Percentiles rank a stretch among this genome's conserved stretches.
Conservation (phyloP, 1,139 yeast species). For the Magnusiomyces magnusii region DNA sequence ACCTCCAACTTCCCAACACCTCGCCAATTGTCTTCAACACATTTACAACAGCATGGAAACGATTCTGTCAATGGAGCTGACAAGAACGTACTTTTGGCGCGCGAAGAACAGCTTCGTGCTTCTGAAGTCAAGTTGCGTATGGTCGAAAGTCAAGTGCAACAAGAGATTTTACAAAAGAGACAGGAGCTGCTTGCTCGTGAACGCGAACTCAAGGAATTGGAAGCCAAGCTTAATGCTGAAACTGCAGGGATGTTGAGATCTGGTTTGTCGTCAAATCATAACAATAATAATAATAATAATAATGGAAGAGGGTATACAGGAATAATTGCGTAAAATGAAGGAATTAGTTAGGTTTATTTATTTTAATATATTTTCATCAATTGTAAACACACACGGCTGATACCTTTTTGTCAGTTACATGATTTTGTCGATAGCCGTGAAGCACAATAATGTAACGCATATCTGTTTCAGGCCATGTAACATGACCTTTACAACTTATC, state of each 20-base stretch:
- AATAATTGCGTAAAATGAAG: background rate
- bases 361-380: no score
- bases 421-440: background rate
- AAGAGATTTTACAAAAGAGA: constrained; percentile 76
- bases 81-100: constrained; percentile 25
- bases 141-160: constrained; percentile 69
- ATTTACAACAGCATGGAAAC: no score
- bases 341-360: background rate
- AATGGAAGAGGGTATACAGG: no score
- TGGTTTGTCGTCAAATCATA: background rate
- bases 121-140: constrained; percentile 38
- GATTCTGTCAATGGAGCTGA: constrained; percentile 6
- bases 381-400: background rate
- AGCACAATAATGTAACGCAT: background rate
- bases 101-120: constrained; percentile 37
- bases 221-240: constrained; percentile 45
- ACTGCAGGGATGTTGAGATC: constrained; percentile 9
- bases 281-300: background rate
- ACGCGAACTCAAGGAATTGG: constrained; percentile 75
- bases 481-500: background rate
- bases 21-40: no score
- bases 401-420: background rate
- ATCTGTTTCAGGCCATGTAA: background rate
- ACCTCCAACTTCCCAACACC: no score
- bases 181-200: constrained; percentile 85